Base-by-base conservation (phyloP, 148 eudicot species). In the Cornus controversa region DNA sequence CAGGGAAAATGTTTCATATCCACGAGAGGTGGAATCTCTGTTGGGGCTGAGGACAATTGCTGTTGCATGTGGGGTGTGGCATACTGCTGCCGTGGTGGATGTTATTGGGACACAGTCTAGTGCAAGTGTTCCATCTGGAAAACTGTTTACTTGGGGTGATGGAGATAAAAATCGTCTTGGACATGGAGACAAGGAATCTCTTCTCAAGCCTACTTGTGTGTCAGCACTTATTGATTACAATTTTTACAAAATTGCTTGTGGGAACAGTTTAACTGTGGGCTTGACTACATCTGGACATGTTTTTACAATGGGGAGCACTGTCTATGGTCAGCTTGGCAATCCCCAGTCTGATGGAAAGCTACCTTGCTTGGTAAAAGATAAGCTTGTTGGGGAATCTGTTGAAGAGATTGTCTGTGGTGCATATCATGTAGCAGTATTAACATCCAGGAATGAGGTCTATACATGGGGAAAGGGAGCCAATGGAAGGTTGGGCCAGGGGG, bases 381-480 rank as follows among this genome's bases (percentile, higher is more conserved):
- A 83, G 74, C 88, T 91, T 54, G 69, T 67, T 54, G 82, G 84
- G 70, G 96, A 90, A 72, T 82, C 77, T 22, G 88, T 95, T 57
- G 97, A 91, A 77, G 99, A 93, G 78, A 88, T 95, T 75, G 80
- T 93, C 4, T 95, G 97, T 84, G 99, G 99, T 73, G 93, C 97
- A 23, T 95, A 93, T 85, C 99, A 95, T 78, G 90, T 95, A 66
- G 93, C 93, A 16, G 94, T 85, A 2, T 77, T 95, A 78, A 93
- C 99, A 40, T 90, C 96, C 24, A 90, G 82, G 77, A 95, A 91
- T 72, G 99, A 95, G 85, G 99, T 95, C 65, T 91, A 89, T 83
- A 93, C 99, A 2, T 95, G 99, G 99, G 99, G 99, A n/a, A 95
- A 95, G 82, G 99, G 99, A 77, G 97, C 99, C 67, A 95, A 95